A percentile compares a stretch with the other conserved stretches of the same genome.
These are phyloP conservation scores for Globisporangium mamillatum DNA, from an alignment of 352 stramenopile species.

Conservation along the genomic window DNA sequence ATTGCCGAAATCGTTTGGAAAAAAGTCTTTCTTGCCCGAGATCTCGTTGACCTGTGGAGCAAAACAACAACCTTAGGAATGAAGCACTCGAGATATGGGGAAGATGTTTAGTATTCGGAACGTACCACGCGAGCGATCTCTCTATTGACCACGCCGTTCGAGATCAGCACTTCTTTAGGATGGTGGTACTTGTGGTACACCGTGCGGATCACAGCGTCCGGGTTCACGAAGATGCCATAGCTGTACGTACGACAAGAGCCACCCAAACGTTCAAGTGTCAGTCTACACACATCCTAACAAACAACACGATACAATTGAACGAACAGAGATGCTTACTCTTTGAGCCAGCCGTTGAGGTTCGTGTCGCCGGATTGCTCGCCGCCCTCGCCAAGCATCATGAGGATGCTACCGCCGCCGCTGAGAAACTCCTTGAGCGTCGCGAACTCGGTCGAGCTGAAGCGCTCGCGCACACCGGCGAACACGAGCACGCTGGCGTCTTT, in stretches of 20 bases:
- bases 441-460: conserved; percentile 89
- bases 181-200: conserved; percentile 98
- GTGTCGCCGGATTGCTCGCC: conserved; percentile 88
- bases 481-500: conserved; percentile 86
- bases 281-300: not conserved
- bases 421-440: conserved; percentile 89
- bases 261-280: not conserved
- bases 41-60: conserved; percentile 47
- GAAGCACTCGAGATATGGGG: not conserved
- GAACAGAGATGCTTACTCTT: conserved; percentile 62
- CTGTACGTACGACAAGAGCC: conserved; percentile 21
- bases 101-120: not conserved
- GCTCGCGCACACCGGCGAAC: conserved; percentile 87
- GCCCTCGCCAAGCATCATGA: conserved; percentile 91
- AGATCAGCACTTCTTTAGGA: conserved; percentile 95
- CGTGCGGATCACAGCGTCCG: conserved; percentile 88
- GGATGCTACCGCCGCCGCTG: conserved; percentile 81
- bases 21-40: conserved; percentile 62
- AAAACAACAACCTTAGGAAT: not conserved
- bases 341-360: conserved; percentile 95
- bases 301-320: not conserved
- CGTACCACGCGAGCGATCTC: conserved; percentile 82
- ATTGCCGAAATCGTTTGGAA: conserved; percentile 28
- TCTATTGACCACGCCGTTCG: conserved; percentile 92
- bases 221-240: conserved; percentile 85